Evolutionary conservation across 768 basidiomycete genomes (phyloP).

Genomic region (Lactifluus echinatus): DNA sequence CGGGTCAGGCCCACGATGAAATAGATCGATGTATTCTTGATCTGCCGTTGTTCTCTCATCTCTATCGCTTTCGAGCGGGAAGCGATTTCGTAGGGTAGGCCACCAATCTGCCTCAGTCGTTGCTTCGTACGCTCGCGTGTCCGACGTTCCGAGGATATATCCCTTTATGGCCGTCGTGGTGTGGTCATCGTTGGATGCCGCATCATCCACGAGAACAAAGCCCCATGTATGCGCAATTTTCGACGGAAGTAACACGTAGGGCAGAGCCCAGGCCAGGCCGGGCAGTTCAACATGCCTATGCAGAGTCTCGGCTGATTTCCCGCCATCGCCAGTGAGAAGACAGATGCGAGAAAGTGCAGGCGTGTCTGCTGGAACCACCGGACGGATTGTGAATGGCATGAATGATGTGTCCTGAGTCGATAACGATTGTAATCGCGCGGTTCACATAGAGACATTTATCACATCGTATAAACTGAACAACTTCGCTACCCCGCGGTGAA

Average conservation of each 20-base stretch:
- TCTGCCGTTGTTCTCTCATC: constrained; percentile 31
- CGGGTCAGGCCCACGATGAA: constrained; percentile 33
- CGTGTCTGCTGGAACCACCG: constrained; percentile 44
- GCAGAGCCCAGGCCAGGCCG: constrained; percentile 66
- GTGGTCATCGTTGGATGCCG: constrained; percentile 23
- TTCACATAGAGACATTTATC: not conserved
- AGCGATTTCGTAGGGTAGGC: constrained; percentile 50
- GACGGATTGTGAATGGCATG: constrained; percentile 38
- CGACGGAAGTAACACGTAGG: constrained; percentile 56
- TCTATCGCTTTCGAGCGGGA: constrained; percentile 30
- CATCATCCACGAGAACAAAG: constrained; percentile 58
- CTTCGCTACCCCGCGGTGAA: not conserved
- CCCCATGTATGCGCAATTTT: constrained; percentile 45
- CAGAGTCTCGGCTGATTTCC: constrained; percentile 50
- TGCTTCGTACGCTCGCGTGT: constrained; percentile 57
- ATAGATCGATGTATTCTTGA: constrained; percentile 29
- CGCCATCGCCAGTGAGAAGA: constrained; percentile 64
- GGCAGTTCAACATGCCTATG: constrained; percentile 58
- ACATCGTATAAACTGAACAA: not conserved
- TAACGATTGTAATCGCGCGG: not conserved
- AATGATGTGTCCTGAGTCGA: not conserved
- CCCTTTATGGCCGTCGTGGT: constrained; percentile 48
- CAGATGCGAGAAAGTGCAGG: constrained; percentile 60
- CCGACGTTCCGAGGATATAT: constrained; percentile 58
- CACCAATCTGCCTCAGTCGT: constrained; percentile 54